Base-by-base conservation (phyloP, 2,329 filamentous ascomycete genomes). In the Coniochaeta sp. region DNA sequence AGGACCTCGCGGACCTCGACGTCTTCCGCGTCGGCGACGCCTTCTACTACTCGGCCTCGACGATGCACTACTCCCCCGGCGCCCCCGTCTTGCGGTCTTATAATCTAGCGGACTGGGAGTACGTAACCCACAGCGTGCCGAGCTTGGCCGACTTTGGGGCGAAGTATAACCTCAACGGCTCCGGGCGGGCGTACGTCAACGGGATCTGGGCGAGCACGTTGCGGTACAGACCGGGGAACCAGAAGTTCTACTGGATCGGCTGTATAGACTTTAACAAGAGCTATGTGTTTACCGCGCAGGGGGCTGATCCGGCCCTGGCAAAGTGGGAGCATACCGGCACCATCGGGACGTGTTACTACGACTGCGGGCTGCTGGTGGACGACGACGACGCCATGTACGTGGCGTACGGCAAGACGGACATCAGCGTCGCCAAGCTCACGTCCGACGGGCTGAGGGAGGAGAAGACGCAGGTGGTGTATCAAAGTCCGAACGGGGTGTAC, bases 361-460 rank as follows among this genome's bases (percentile, higher is more conserved):
- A 83, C 60, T 72, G 67, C 16, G 78, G 81, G 0, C 61, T 83
- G 0, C 61, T 83, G n/a, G 71, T 83, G 30, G 79, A 83, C 48
- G 76, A 80, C 22, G 72, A 82, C 28, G 79, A 82, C 52, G 77
- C 72, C 1, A 77, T 82, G 70, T 83, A 82, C 49, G 73, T 83
- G 0, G 76, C 71, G 0, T 81, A 80, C 56, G 79, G 78, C 4
- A 73, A 69, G 46, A 71, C 63, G 0, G 66, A 74, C 2, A 71
- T 83, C 49, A 65, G 56, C 8, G 71, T 83, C 1, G 74, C 79
- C 1, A 71, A 80, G 57, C 67, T 84, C 2, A 71, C 71, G 14
- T 54, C 62, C 0, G 75, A 82, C 52, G 76, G 74, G 0, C 63
- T 76, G 0, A 67, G 65, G 26, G 63, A 77, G 48, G 71, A 74